Evolutionary conservation across 2,329 filamentous ascomycete species (phyloP).

Genomic region (Paecilomyces sp.): DNA sequence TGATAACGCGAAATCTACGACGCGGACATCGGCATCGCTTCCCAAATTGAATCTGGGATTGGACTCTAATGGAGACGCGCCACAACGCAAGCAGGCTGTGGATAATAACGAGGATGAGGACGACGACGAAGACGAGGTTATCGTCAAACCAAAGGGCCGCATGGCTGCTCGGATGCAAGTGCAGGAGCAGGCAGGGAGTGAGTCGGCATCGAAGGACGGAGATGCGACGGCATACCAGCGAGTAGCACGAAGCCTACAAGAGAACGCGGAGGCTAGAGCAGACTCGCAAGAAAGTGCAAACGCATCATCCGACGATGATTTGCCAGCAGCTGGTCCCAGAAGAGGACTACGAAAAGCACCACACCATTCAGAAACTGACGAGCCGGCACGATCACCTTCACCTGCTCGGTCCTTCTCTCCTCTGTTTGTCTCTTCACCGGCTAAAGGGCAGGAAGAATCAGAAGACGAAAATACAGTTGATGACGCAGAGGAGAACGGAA

Average conservation of each 20-base stretch:
- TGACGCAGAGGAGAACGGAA: neutral
- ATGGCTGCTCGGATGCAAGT: conserved; percentile 59
- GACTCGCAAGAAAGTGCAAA: conserved; percentile 16
- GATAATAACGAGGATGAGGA: conserved; percentile 21
- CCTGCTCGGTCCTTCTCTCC: conserved; percentile 27
- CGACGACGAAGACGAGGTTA: conserved; percentile 41
- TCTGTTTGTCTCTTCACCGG: conserved; percentile 38
- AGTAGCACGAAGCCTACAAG: conserved; percentile 16
- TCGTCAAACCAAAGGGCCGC: conserved; percentile 53
- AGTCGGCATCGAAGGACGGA: conserved; percentile 11
- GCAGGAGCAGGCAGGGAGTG: conserved; percentile 12
- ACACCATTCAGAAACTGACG: conserved; percentile 14
- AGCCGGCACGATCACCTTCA: conserved; percentile 14
- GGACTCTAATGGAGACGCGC: neutral
- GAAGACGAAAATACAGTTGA: conserved; percentile 14
- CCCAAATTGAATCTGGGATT: neutral
- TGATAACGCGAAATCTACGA: conserved; percentile 26
- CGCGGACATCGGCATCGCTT: conserved; percentile 1
- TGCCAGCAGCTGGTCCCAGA: conserved; percentile 20
- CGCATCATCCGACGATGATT: conserved; percentile 28
- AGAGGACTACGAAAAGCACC: conserved; percentile 21
- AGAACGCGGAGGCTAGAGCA: conserved; percentile 2
- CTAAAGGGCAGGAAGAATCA: conserved; percentile 6
- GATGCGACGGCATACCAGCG: conserved; percentile 33
- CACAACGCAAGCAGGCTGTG: conserved; percentile 1